Conservation (phyloP, 192 early-diverging fungal genomes). For the Spizellomyces sp. region DNA sequence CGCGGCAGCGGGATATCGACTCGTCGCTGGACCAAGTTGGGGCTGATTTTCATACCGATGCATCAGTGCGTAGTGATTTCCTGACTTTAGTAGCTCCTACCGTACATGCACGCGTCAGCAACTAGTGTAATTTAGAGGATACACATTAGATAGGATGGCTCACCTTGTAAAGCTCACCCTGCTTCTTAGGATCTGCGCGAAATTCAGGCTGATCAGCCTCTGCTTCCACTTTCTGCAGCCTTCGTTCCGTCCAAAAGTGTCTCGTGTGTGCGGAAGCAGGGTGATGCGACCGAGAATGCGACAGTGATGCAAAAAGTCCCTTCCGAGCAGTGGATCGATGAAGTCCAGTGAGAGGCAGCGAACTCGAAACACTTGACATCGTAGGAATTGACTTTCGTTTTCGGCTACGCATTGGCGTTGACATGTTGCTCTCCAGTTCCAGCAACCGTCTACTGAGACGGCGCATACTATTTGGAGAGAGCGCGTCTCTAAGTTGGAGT, state of each 20-base stretch:
- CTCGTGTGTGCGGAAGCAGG: conserved; percentile 6
- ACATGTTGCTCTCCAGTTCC: neutral
- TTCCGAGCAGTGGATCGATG: no score
- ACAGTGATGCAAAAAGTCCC: no score
- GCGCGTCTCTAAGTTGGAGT: no score
- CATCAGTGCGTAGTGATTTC: conserved; percentile 38
- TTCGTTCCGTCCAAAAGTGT: conserved; percentile 35
- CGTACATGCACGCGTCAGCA: neutral
- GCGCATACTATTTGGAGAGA: no score
- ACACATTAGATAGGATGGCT: neutral
- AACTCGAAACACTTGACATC: neutral
- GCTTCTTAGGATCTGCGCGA: conserved; percentile 28
- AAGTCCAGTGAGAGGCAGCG: neutral
- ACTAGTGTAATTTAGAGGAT: neutral
- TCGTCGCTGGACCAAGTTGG: conserved; percentile 31
- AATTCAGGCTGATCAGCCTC: conserved; percentile 32
- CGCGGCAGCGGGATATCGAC: conserved; percentile 5
- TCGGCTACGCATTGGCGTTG: neutral
- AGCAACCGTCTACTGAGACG: neutral
- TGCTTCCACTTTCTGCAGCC: conserved; percentile 31
- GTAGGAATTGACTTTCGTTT: neutral
- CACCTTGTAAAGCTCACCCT: conserved; percentile 43
- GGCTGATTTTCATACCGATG: conserved; percentile 51
- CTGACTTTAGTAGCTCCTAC: conserved; percentile 33
- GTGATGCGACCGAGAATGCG: no score